phyloP scores from a whole-genome alignment of 2,329 filamentous ascomycete genomes.

The Cladosporium oxysporum region DNA sequence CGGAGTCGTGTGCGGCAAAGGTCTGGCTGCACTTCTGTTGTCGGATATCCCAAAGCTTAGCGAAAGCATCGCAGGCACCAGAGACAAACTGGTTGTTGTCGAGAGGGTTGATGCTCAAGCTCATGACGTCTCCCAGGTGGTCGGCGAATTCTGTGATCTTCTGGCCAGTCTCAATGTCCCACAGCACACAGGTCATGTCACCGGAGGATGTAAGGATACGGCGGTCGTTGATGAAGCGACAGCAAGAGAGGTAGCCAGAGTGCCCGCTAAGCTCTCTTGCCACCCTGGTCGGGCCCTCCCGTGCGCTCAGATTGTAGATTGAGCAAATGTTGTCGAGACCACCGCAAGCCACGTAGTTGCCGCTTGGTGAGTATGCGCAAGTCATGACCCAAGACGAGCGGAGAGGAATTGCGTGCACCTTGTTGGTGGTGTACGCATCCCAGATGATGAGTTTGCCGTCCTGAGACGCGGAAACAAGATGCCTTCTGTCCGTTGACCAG shows the following conservation, averaged over 20 bases:
- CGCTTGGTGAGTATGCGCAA: slow-evolving; percentile 96
- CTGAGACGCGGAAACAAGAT: slow-evolving; percentile 96
- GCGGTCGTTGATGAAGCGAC: slow-evolving; percentile 97
- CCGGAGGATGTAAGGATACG: slow-evolving; percentile 97
- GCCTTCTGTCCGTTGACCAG: slow-evolving; percentile 97
- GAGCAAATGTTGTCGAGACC: slow-evolving; percentile 99
- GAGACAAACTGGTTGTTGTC: slow-evolving; percentile 99
- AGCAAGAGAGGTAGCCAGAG: slow-evolving; percentile 96
- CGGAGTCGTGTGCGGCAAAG: slow-evolving; percentile 96
- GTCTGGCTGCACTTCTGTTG: slow-evolving; percentile 98
- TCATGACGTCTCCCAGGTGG: slow-evolving; percentile 98
- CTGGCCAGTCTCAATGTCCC: slow-evolving; percentile 97
- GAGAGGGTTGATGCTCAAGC: slow-evolving; percentile 97
- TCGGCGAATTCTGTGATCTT: slow-evolving; percentile 98
- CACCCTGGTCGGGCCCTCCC: slow-evolving; percentile 95
- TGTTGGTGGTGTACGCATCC: slow-evolving; percentile 99
- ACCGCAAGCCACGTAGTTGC: slow-evolving; percentile 97
- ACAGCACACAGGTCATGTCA: slow-evolving; percentile 99
- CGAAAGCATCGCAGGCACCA: slow-evolving; percentile 97
- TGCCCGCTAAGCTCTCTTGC: slow-evolving; percentile 95
- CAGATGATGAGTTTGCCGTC: slow-evolving; percentile 99
- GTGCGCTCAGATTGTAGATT: slow-evolving; percentile 96
- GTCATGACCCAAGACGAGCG: slow-evolving; percentile 99
- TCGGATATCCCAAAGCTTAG: slow-evolving; percentile 98
- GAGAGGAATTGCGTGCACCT: slow-evolving; percentile 96